Base-by-base conservation (phyloP, 768 basidiomycete genomes). In the Hemileccinum rubropunctum region DNA sequence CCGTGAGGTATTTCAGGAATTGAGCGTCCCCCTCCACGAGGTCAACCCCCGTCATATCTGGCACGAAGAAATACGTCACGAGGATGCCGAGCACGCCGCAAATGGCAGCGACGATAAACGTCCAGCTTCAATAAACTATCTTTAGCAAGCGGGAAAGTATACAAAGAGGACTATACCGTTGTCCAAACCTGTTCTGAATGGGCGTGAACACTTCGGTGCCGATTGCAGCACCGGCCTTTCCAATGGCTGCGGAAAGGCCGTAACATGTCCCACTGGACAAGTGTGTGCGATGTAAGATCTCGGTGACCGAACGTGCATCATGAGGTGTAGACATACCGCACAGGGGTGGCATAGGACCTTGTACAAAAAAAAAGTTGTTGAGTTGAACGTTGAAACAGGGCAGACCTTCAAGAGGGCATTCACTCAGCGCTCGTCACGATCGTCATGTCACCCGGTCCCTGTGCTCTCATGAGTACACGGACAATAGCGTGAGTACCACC, bases 181-280 rank as follows among this genome's bases (percentile, higher is more conserved):
- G 80, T 13, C 86, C 86, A 14, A 85, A 76, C 58, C 83, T 73
- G 45, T 69, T 69, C 57, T 83, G 80, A 53, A 86, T 84, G 3
- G 84, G 84, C 4, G 81, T 83, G 61, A 86, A 86, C 1, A 76
- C 81, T 58, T 86, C 83, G 0, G 82, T 83, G 10, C 85, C 84
- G 40, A 84, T 52, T n/a, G 82, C 85, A 18, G 85, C 87, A 4
- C 87, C 87, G 2, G 81, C 71, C 59, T 86, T 86, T 4, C 84
- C 84, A 8, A 86, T 65, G 0, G 83, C 83, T 11, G 84, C 84
- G 14, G 80, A 80, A 27, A 86, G 61, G 3, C 84, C 86, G 51
- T 86, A 88, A 62, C 80, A 83, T 7, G 86, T 83, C 4, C 85
- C 87, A 37, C 82, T 77, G 15, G 15, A 35, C 13, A 47, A 52